Conservation (phyloP, 2,329 filamentous ascomycete species). For the Cercospora nicotianae region DNA sequence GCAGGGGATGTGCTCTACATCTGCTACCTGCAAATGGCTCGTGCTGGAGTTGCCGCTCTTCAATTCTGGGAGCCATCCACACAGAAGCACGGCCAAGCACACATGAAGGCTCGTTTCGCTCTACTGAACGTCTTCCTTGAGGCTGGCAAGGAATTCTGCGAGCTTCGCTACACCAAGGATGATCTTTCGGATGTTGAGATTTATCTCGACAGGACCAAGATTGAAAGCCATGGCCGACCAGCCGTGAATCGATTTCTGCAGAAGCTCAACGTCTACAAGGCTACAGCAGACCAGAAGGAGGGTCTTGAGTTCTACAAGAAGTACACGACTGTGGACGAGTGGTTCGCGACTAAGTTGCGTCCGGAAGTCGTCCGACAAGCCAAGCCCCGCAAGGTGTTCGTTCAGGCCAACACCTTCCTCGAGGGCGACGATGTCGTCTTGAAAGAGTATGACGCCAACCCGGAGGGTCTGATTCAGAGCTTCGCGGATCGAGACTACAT, state of each 20-base stretch:
- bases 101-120: slow-evolving; percentile 66
- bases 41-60: slow-evolving; percentile 81
- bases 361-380: slow-evolving; percentile 73
- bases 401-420: slow-evolving; percentile 85
- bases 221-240: slow-evolving; percentile 75
- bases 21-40: slow-evolving; percentile 89
- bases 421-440: slow-evolving; percentile 67
- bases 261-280: slow-evolving; percentile 90
- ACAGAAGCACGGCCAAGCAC: slow-evolving; percentile 81
- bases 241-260: slow-evolving; percentile 85
- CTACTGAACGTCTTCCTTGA: slow-evolving; percentile 83
- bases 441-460: slow-evolving; percentile 81
- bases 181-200: slow-evolving; percentile 76
- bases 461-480: slow-evolving; percentile 80
- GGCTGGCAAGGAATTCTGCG: slow-evolving; percentile 83
- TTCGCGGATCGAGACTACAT: slow-evolving; percentile 49
- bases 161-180: slow-evolving; percentile 70
- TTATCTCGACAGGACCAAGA: slow-evolving; percentile 80
- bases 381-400: slow-evolving; percentile 85
- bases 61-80: slow-evolving; percentile 89
- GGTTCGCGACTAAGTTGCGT: slow-evolving; percentile 78
- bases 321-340: slow-evolving; percentile 82
- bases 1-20: slow-evolving; percentile 86
- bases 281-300: slow-evolving; percentile 76
- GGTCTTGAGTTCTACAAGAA: slow-evolving; percentile 79